Evolutionary conservation across 202 grass and related monocot species (phyloP), one percentile per base, ranked within the genome.

Genomic region (Carex arenaria): DNA sequence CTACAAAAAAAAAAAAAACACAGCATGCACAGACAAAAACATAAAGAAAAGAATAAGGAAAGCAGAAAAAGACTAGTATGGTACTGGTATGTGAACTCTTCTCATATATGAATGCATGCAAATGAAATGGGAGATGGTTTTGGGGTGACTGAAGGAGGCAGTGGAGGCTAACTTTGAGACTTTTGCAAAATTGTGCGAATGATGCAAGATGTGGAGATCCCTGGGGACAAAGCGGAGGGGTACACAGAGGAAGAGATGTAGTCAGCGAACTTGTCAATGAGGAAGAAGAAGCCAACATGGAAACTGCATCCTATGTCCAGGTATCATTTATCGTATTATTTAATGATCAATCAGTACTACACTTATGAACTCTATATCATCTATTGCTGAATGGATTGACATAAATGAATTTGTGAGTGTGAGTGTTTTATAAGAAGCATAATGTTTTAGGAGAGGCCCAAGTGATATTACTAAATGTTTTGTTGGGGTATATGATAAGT

Each of bases 261-360:
- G 90, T 95, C 93, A 74, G 91, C 49, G 93, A 92, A 84, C 84
- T 82, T 84, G 85, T 89, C 76, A 89, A 73, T 64, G 90, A 93
- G 45, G 95, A 98, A 62, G 96, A 98, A 89, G 93, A 95, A 43
- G 93, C 96, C 81, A 93, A 95, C 89, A 98, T 95, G 96, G 96
- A 95, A 81, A 95, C 96, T 26, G 67, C 93, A 66, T 95, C 96
- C 34, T 98, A 93, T 85, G 76, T 93, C 76, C 88, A 98, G 96
- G 96, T 98, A 91, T 51, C 70, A 30, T 54, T 43, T 70, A 51
- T 51, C 28, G 15, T 85, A 78, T 81, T 66, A 81, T 84, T 80
- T 79, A 53, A 86, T 68, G n/a, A 40, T 40, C 0, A 40, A 40
- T 32, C n/a, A 62, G 60, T 55, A 31, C 26, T 55, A 31, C 26